phyloP scores from a whole-genome alignment of 352 stramenopile species.

The Phytophthora europaea region DNA sequence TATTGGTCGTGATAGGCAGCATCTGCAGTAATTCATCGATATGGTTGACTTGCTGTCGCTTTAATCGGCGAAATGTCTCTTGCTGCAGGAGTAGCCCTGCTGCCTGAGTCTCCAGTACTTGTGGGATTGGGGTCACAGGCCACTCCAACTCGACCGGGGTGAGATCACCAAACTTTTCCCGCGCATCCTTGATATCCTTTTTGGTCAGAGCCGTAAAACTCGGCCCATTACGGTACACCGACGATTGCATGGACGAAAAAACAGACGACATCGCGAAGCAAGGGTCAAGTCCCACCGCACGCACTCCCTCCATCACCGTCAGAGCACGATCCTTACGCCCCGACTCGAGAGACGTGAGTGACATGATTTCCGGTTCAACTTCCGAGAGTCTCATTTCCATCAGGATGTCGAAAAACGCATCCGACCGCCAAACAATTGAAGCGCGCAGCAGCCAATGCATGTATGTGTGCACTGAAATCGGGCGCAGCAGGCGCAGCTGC shows the following conservation, averaged over 20 bases:
- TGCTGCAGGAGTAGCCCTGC: conserved; percentile 84
- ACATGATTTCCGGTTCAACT: conserved; percentile 86
- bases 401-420: conserved; percentile 88
- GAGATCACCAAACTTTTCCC: conserved; percentile 72
- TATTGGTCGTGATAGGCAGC: conserved; percentile 89
- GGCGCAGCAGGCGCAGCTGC: conserved; percentile 69
- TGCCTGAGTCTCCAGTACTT: conserved; percentile 86
- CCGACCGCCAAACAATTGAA: conserved; percentile 82
- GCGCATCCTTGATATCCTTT: conserved; percentile 58
- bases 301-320: conserved; percentile 91
- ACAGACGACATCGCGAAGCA: conserved; percentile 91
- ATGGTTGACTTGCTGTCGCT: conserved; percentile 81
- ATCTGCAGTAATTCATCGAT: conserved; percentile 86
- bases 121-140: conserved; percentile 80
- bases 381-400: conserved; percentile 89
- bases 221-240: conserved; percentile 77
- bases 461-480: conserved; percentile 81
- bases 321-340: conserved; percentile 84
- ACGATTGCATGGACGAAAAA: conserved; percentile 83
- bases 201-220: conserved; percentile 56
- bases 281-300: conserved; percentile 82
- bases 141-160: conserved; percentile 68
- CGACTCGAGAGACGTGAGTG: conserved; percentile 86
- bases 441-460: conserved; percentile 87
- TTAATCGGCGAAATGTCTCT: conserved; percentile 89